These are phyloP conservation scores for Debaryomyces nepalensis DNA, from an alignment of 1,139 yeast genomes.

Conservation along the genomic window DNA sequence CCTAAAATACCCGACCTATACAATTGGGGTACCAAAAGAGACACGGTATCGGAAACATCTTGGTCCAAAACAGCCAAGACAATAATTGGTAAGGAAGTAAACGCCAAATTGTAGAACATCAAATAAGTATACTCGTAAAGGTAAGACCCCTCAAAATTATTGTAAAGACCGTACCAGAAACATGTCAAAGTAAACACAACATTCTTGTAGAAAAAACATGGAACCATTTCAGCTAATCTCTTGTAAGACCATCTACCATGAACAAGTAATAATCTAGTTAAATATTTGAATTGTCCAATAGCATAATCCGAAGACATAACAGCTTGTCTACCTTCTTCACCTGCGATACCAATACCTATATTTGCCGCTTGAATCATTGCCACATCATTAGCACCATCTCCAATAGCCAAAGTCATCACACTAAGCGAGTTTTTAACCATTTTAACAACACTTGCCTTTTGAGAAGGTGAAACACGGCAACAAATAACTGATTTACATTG, in stretches of 20 bases:
- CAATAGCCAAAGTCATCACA: slow-evolving; percentile 69
- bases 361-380: slow-evolving; percentile 73
- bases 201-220: slow-evolving; percentile 67
- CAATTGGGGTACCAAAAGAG: slow-evolving; percentile 61
- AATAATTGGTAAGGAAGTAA: slow-evolving; percentile 65
- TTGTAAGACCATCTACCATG: slow-evolving; percentile 72
- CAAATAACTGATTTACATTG: slow-evolving; percentile 65
- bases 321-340: slow-evolving; percentile 71
- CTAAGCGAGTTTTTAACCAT: slow-evolving; percentile 54
- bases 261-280: slow-evolving; percentile 57
- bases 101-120: slow-evolving; percentile 69
- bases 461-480: slow-evolving; percentile 69
- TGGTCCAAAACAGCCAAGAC: slow-evolving; percentile 64
- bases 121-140: slow-evolving; percentile 64
- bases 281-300: slow-evolving; percentile 63
- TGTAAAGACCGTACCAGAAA: slow-evolving; percentile 66
- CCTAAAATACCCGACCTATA: slow-evolving; percentile 60
- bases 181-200: slow-evolving; percentile 63
- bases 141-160: slow-evolving; percentile 63
- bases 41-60: slow-evolving; percentile 62
- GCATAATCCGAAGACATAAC: slow-evolving; percentile 72
- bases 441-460: slow-evolving; percentile 60
- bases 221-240: slow-evolving; percentile 66
- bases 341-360: slow-evolving; percentile 70
- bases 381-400: slow-evolving; percentile 72